phyloP scores from a whole-genome alignment of 805 yeast genomes.

The Schwanniomyces vanrijiae region DNA sequence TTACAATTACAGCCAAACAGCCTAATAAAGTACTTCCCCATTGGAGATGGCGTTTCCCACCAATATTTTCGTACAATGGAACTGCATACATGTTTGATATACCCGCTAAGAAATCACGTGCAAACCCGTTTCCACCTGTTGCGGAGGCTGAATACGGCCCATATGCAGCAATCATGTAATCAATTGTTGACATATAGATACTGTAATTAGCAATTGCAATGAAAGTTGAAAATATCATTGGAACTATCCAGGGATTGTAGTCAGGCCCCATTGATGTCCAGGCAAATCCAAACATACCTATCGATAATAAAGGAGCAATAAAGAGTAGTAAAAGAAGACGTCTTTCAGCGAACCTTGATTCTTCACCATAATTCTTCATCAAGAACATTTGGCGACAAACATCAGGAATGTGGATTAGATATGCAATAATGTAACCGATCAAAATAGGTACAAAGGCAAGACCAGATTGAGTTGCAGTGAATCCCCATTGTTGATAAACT shows the following conservation, averaged over 20 bases:
- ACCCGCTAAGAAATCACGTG: conserved; percentile 43
- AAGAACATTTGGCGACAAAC: conserved; percentile 28
- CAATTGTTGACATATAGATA: conserved; percentile 45
- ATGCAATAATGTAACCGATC: conserved; percentile 35
- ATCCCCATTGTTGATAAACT: conserved; percentile 30
- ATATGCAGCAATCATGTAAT: conserved; percentile 43
- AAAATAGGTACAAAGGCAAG: conserved; percentile 32
- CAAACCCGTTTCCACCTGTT: conserved; percentile 44
- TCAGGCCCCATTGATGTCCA: conserved; percentile 43
- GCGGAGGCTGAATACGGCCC: conserved; percentile 46
- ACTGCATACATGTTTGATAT: conserved; percentile 36
- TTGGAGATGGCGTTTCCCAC: conserved; percentile 26
- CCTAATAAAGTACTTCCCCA: conserved; percentile 42
- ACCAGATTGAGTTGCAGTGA: conserved; percentile 26
- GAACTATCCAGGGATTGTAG: conserved; percentile 41
- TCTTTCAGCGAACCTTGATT: conserved; percentile 25
- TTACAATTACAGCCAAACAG: conserved; percentile 31
- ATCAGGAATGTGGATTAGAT: conserved; percentile 28
- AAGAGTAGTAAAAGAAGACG: conserved; percentile 32
- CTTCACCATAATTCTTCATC: conserved; percentile 21
- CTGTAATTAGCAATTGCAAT: conserved; percentile 42
- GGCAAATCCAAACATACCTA: conserved; percentile 42
- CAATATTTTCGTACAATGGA: conserved; percentile 37
- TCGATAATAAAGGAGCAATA: conserved; percentile 37
- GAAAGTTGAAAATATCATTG: conserved; percentile 34